Evolutionary conservation across 2,329 filamentous ascomycete species (phyloP), one percentile per base, ranked within the genome.

Genomic region (Penicillium olsonii): DNA sequence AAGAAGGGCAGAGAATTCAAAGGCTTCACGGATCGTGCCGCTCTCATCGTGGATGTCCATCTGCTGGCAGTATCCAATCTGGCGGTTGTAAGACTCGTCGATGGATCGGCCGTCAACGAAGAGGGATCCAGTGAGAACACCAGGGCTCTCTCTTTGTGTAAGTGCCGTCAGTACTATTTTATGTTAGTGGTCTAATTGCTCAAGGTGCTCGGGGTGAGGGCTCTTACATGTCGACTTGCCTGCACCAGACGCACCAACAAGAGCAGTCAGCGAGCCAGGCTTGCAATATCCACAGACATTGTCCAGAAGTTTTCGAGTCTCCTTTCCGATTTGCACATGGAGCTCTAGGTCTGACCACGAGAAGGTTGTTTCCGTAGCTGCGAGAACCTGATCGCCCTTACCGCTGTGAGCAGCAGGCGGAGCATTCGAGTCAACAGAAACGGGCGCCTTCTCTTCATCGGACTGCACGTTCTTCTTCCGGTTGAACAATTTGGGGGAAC

Each of bases 201-300:
- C 29, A 33, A 9, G 3, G 10, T 18, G 5, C 18, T 17, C n/a
- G 27, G 44, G 10, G 9, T 1, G 17, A 15, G 11, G 4, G 8
- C 3, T 12, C 64, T 57, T 57, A 68, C 66, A 53, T 15, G 66
- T 68, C 12, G 65, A 68, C 69, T 92, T 92, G 8, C 88, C 88
- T 7, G 88, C 88, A 18, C 87, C 87, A 6, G 83, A 88, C 1
- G 86, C 85, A 26, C 89, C 88, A 71, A 92, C 87, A 0, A 92
- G 75, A 0, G 88, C 88, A n/a, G 88, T 82, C 76, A 92, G 81
- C 24, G 85, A 74, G 5, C 88, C 88, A 0, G 88, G 88, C 62
- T 88, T 88, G 6, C 83, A 87, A 57, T 88, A 91, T 0, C 88
- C 88, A 50, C 77, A 83, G 42, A 91, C 82, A 2, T 84, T 77